Conservation (phyloP, 768 basidiomycete genomes). For the Kwoniella botswanensis region DNA sequence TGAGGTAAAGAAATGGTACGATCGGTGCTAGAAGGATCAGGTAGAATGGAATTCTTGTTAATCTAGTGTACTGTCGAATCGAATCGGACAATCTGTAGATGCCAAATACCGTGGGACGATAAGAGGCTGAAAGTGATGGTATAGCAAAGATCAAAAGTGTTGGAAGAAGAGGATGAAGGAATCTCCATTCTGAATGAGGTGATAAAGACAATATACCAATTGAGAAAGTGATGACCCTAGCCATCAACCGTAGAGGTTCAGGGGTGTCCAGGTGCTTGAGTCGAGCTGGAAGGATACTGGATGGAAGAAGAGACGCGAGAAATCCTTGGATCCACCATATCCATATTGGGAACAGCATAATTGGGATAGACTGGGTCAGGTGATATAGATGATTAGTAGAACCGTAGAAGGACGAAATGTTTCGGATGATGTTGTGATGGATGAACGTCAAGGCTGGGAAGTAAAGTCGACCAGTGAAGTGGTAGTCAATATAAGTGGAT, state of each 20-base stretch:
- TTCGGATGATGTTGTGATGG: constrained; percentile 74
- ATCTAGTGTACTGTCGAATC: constrained; percentile 39
- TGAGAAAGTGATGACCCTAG: constrained; percentile 68
- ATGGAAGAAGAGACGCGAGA: constrained; percentile 28
- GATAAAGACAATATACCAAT: constrained; percentile 73
- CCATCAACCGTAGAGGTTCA: constrained; percentile 57
- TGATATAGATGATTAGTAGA: constrained; percentile 87
- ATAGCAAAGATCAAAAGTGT: constrained; percentile 79
- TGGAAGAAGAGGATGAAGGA: constrained; percentile 89
- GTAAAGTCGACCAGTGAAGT: constrained; percentile 62
- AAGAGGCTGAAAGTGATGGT: constrained; percentile 68
- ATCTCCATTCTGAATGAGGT: constrained; percentile 97
- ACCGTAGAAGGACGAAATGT: constrained; percentile 91
- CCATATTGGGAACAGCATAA: constrained; percentile 77
- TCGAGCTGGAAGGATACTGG: constrained; percentile 2
- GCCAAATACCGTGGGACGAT: constrained; percentile 39
- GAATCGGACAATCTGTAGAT: constrained; percentile 18
- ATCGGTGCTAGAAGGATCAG: constrained; percentile 63
- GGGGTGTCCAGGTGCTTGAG: constrained; percentile 35
- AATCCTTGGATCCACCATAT: constrained; percentile 56
- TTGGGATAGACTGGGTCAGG: constrained; percentile 79
- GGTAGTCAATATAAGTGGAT: constrained; percentile 65
- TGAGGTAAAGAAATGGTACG: constrained; percentile 69
- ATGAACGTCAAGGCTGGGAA: constrained; percentile 84
- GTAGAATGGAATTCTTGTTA: constrained; percentile 49